Percentiles rank a stretch among this genome's conserved stretches.
Conservation (phyloP, 2,329 filamentous ascomycete species). For the Incumbomyces delicatus region DNA sequence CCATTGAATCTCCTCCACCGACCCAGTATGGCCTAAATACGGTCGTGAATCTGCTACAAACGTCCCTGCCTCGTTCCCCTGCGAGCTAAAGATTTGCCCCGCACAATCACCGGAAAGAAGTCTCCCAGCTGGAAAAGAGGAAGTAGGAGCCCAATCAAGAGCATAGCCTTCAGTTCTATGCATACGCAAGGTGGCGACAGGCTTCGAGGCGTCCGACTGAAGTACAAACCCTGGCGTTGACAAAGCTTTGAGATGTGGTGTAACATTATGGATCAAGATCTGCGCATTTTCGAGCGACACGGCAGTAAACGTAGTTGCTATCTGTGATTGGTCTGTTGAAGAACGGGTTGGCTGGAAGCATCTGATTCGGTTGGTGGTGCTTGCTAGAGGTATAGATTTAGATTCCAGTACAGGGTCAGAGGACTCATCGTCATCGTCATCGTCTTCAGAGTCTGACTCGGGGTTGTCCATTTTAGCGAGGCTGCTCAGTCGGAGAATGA, state of each 20-base stretch:
- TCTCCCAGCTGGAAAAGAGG: constrained; percentile 64
- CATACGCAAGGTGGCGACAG: constrained; percentile 73
- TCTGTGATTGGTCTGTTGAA: constrained; percentile 53
- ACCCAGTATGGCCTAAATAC: constrained; percentile 73
- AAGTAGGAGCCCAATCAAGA: constrained; percentile 78
- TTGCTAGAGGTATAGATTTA: constrained; percentile 73
- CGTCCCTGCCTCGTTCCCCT: constrained; percentile 73
- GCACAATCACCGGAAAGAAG: constrained; percentile 86
- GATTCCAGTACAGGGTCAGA: constrained; percentile 89
- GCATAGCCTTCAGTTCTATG: constrained; percentile 94
- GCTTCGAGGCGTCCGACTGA: constrained; percentile 75
- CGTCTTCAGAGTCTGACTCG: constrained; percentile 60
- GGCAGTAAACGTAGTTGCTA: constrained; percentile 76
- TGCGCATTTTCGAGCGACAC: constrained; percentile 80
- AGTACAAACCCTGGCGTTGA: constrained; percentile 77
- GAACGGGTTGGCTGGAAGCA: constrained; percentile 64
- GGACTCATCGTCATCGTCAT: constrained; percentile 55
- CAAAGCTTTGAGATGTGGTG: constrained; percentile 78
- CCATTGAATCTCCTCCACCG: constrained; percentile 94
- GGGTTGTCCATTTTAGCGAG: constrained; percentile 75
- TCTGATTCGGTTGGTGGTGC: constrained; percentile 90
- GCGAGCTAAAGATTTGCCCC: constrained; percentile 80
- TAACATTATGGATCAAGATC: constrained; percentile 89
- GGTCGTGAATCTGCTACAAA: constrained; percentile 79
- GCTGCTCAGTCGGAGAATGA: constrained; percentile 94